Conservation (phyloP, 805 yeast genomes). For the Lachancea meyersii region DNA sequence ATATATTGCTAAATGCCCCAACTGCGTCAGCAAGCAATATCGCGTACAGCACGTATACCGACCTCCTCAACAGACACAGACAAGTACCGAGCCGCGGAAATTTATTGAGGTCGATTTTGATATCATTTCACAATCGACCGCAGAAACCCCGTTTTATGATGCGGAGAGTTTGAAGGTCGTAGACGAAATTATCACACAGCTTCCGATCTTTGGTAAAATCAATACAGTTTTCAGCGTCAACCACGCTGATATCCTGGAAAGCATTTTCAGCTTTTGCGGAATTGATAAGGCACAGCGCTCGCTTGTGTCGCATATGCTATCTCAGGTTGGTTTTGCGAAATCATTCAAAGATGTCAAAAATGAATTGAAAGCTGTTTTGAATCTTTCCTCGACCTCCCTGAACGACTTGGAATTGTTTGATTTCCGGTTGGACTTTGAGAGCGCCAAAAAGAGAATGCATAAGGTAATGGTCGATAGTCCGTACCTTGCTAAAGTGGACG, state of each 20-base stretch:
- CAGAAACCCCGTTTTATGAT: constrained; percentile 55
- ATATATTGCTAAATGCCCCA: constrained; percentile 57
- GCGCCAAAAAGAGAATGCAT: constrained; percentile 55
- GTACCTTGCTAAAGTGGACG: constrained; percentile 51
- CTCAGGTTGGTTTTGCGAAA: constrained; percentile 68
- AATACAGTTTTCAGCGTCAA: constrained; percentile 60
- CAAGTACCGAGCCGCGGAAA: constrained; percentile 66
- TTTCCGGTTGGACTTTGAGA: constrained; percentile 62
- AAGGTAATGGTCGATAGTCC: constrained; percentile 74
- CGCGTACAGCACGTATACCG: constrained; percentile 80
- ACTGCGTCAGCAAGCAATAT: constrained; percentile 47
- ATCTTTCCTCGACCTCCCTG: constrained; percentile 72
- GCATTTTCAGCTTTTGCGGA: constrained; percentile 75
- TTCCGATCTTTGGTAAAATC: constrained; percentile 60
- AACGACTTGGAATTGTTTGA: constrained; percentile 79
- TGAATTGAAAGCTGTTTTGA: constrained; percentile 56
- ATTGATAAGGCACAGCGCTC: constrained; percentile 67
- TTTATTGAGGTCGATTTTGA: constrained; percentile 86
- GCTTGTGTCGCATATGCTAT: constrained; percentile 63
- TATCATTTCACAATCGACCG: constrained; percentile 48
- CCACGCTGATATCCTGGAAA: constrained; percentile 73
- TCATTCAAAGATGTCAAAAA: constrained; percentile 52
- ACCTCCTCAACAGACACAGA: constrained; percentile 43
- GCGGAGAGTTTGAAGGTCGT: constrained; percentile 84
- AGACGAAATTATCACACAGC: constrained; percentile 59